Evolutionary conservation across 2,329 filamentous ascomycete species (phyloP).

Genomic region (Trichoderma arundinaceum): DNA sequence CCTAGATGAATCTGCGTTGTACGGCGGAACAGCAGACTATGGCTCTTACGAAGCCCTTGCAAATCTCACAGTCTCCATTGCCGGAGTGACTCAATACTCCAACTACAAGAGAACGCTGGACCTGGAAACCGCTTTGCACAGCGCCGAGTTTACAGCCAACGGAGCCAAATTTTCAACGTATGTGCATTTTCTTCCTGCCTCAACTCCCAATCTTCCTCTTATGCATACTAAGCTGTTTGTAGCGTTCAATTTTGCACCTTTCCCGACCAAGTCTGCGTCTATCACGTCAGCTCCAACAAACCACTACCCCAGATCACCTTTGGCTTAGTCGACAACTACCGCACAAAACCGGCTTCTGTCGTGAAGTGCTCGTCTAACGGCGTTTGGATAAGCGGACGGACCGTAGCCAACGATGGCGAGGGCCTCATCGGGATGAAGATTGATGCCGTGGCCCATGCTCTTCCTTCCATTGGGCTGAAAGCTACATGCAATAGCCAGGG

Average conservation of each 20-base stretch:
- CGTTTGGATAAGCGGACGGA: constrained; percentile 28
- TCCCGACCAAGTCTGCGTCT: constrained; percentile 46
- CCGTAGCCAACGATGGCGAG: constrained; percentile 24
- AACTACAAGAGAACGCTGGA: constrained; percentile 52
- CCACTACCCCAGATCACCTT: constrained; percentile 25
- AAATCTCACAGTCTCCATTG: constrained; percentile 51
- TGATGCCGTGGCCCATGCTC: constrained; percentile 22
- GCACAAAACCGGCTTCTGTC: constrained; percentile 22
- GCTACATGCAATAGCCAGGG: constrained; percentile 2
- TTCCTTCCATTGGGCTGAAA: constrained; percentile 9
- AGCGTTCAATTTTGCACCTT: constrained; percentile 50
- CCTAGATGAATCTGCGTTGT: constrained; percentile 45
- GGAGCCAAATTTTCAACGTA: constrained; percentile 33
- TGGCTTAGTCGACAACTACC: constrained; percentile 28
- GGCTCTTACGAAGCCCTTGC: constrained; percentile 55
- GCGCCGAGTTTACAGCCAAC: constrained; percentile 44
- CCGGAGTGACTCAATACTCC: constrained; percentile 39
- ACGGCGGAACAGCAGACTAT: constrained; percentile 49
- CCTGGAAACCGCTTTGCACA: constrained; percentile 50
- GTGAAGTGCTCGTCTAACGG: constrained; percentile 21
- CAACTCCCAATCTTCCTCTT: background rate
- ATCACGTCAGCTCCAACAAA: constrained; percentile 36
- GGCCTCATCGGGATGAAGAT: constrained; percentile 33
- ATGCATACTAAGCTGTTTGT: constrained; percentile 16
- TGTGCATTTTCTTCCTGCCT: background rate